Evolutionary conservation across 1,284 basidiomycete species (phyloP).

Genomic region (Naganishia cerealis): DNA sequence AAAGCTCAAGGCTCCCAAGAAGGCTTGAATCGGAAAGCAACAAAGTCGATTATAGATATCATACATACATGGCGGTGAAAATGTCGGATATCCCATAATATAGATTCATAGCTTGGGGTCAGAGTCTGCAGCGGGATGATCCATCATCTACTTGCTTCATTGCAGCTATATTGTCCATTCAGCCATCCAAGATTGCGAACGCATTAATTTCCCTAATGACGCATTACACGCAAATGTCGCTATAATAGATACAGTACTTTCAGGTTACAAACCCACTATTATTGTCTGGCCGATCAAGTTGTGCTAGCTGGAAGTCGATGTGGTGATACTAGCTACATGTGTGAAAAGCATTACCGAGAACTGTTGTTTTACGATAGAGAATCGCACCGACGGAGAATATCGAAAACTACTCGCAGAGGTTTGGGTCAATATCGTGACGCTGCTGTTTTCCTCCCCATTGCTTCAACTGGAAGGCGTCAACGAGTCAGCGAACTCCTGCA

Average conservation of each 20-base stretch:
- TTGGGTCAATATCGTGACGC: constrained; percentile 2
- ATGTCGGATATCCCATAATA: not conserved
- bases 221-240: not conserved
- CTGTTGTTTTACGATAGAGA: not conserved
- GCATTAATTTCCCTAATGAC: not conserved
- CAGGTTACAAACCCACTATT: not conserved
- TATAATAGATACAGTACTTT: constrained; percentile 3
- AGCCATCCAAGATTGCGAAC: not conserved
- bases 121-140: too few species aligned
- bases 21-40: constrained; percentile 26
- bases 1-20: constrained; percentile 41
- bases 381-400: not conserved
- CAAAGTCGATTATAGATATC: constrained; percentile 15
- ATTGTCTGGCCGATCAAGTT: not conserved
- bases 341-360: not conserved
- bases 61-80: not conserved
- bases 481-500: not conserved
- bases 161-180: not conserved
- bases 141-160: not conserved
- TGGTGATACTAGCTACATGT: constrained; percentile 3
- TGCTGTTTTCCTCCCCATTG: constrained; percentile 25
- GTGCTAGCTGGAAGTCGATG: constrained; percentile 1
- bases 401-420: not conserved
- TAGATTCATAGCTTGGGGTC: too few species aligned
- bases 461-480: constrained; percentile 2